Percentiles rank a stretch among this genome's conserved stretches.
These are phyloP conservation scores for Salix exigua DNA, from an alignment of 345 rosid species.

Conservation along the genomic window DNA sequence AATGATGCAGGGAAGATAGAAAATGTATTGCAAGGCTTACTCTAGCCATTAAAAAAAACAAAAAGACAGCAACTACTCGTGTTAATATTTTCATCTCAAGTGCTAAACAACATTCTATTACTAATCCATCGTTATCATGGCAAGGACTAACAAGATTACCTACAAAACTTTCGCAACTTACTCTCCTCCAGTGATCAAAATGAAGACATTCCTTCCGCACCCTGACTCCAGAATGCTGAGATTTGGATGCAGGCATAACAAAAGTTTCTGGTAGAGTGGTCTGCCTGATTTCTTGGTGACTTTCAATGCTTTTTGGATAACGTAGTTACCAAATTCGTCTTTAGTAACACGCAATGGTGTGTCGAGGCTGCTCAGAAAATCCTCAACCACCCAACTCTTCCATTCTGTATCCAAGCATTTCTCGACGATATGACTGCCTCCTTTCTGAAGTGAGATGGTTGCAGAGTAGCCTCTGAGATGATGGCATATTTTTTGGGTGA, in stretches of 20 bases:
- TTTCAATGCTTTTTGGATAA: slow-evolving; percentile 31
- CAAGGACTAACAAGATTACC: background rate
- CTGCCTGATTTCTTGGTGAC: background rate
- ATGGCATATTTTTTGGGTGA: background rate
- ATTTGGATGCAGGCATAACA: background rate
- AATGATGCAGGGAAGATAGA: background rate
- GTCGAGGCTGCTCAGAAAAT: slow-evolving; percentile 9
- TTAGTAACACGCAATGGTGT: slow-evolving; percentile 15
- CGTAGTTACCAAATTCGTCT: slow-evolving; percentile 26
- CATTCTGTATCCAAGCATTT: slow-evolving; percentile 9
- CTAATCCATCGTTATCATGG: background rate
- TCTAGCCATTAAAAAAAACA: no score
- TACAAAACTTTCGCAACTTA: background rate
- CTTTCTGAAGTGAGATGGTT: slow-evolving; percentile 20
- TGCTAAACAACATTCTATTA: background rate
- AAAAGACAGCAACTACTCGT: background rate
- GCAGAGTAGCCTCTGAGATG: slow-evolving; percentile 10
- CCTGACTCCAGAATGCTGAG: background rate
- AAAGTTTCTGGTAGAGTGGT: slow-evolving; percentile 7
- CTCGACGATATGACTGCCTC: slow-evolving; percentile 33
- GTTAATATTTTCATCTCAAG: background rate
- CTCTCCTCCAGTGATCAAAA: background rate
- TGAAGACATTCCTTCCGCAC: slow-evolving; percentile 21
- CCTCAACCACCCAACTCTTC: background rate
- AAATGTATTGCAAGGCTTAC: background rate